A percentile compares a stretch with the other conserved stretches of the same genome.
These are phyloP conservation scores for Solanum piurae DNA, from an alignment of 257 asterid species.

Conservation along the genomic window DNA sequence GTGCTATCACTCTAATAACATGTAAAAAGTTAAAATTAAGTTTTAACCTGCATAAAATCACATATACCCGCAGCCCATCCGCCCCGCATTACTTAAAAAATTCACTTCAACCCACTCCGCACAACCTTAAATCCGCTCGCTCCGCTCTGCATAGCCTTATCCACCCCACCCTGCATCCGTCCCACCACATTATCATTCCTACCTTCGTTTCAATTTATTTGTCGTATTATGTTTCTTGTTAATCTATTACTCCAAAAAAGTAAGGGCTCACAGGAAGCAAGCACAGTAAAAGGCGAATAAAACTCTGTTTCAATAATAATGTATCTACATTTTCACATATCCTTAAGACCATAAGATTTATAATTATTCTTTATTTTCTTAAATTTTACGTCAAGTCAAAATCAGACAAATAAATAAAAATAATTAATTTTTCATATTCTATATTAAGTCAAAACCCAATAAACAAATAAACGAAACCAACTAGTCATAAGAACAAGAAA, in stretches of 20 bases:
- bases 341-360: not conserved
- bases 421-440: too few relatives aligned
- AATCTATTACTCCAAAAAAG: too few relatives aligned
- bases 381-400: not conserved
- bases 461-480: not conserved
- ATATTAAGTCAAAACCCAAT: not conserved
- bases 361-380: too few relatives aligned
- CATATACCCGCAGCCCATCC: rapidly evolving
- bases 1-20: too few relatives aligned
- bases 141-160: too few relatives aligned
- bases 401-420: rapidly evolving
- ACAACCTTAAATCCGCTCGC: too few relatives aligned
- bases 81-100: too few relatives aligned
- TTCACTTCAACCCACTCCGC: not conserved
- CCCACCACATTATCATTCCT: not conserved
- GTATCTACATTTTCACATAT: not conserved
- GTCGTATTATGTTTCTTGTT: not conserved
- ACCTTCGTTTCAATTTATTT: not conserved
- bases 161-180: too few relatives aligned
- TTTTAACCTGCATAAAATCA: not conserved
- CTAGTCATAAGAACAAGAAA: not conserved
- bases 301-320: too few relatives aligned
- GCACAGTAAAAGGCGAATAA: too few relatives aligned
- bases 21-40: too few relatives aligned
- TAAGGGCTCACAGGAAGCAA: too few relatives aligned